Evolutionary conservation across 2,329 filamentous ascomycete genomes (phyloP), one percentile per base, ranked within the genome.

Genomic region (Escovopsis sp.): DNA sequence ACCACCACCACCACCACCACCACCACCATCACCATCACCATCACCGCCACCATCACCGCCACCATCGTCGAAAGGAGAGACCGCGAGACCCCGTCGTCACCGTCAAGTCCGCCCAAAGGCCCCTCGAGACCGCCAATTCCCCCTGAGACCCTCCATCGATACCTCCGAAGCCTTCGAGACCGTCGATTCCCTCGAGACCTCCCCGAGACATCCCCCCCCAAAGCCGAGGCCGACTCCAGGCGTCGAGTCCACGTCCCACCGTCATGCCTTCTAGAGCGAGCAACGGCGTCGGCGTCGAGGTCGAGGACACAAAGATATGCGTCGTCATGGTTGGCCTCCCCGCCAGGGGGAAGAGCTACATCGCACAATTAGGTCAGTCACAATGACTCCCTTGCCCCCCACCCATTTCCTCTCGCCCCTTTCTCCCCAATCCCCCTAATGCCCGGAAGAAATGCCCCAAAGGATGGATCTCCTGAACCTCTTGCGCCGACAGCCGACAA

Each of bases 251-350:
- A n/a, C n/a, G n/a, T n/a, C n/a, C n/a, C n/a, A n/a, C n/a, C 48
- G 58, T 48, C 39, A 71, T 71, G 68, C 59, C 66, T 50, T 62
- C 61, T 48, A 65, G 54, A 45, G 50, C 55, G 58, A 67, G 70
- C 68, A 79, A 79, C 60, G 79, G 81, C 51, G 66, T 76, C 53
- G 82, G 81, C 56, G 74, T 88, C 50, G 82, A 94, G 84, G 84
- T 84, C 54, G 89, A 96, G 70, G 87, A 95, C 63, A 89, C 85
- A 46, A 85, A 84, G 62, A 93, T 98, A 67, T 96, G 89, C 63
- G 88, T 98, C 49, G 87, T 98, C 54, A 96, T 98, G 91, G 91
- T 98, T 46, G 91, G 91, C 51, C 72, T 98, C 58, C 91, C 91
- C 42, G 91, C 91, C 47, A 74, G 91, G 52, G 91, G 91, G 57